A percentile compares a stretch with the other conserved stretches of the same genome.
Conservation (phyloP, 202 grass and related monocot species). For the Schoenoplectus triqueter region DNA sequence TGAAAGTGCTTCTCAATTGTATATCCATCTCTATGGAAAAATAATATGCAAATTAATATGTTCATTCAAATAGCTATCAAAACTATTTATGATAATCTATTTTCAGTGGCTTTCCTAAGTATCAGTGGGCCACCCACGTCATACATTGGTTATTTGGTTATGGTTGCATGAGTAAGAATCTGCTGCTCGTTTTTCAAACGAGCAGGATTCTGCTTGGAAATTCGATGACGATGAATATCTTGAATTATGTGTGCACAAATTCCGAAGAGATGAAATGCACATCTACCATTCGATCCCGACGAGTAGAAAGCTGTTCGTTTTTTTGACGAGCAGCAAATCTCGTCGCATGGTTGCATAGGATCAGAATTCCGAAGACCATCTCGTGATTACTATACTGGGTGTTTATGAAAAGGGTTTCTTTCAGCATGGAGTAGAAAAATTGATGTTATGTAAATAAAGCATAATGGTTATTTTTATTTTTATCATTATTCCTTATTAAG, state of each 20-base stretch:
- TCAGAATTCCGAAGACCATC: not conserved
- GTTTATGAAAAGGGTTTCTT: too few species aligned
- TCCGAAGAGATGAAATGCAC: too few species aligned
- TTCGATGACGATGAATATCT: too few species aligned
- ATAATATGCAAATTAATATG: not conserved
- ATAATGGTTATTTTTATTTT: not conserved
- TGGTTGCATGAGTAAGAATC: too few species aligned
- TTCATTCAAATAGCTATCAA: slow-evolving; percentile 12
- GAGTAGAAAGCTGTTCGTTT: too few species aligned
- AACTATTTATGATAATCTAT: not conserved
- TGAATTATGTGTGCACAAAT: too few species aligned
- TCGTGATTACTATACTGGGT: not conserved
- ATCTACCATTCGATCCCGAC: too few species aligned
- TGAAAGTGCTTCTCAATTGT: slow-evolving; percentile 18
- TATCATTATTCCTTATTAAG: not conserved
- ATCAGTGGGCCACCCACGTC: not conserved
- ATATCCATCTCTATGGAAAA: not conserved
- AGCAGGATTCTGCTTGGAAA: too few species aligned
- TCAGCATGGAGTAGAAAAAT: not conserved
- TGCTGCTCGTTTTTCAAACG: too few species aligned
- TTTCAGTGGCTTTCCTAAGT: not conserved
- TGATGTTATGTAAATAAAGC: not conserved
- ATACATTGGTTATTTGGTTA: not conserved
- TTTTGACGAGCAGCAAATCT: too few species aligned
- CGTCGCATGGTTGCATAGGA: not conserved